Conservation (phyloP, 257 asterid species). For the Echium plantagineum region DNA sequence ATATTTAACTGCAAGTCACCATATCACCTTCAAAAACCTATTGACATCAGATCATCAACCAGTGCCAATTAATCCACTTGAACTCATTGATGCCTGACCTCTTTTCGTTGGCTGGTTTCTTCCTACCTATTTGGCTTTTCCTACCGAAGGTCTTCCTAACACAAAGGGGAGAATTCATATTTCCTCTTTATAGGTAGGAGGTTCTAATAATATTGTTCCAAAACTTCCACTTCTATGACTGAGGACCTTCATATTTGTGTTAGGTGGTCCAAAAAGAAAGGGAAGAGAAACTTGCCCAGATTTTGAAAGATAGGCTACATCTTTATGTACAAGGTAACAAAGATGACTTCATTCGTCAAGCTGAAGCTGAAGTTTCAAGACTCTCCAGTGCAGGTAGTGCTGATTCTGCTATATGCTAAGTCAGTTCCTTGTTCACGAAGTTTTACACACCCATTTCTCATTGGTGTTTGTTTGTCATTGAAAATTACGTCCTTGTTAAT, state of each 20-base stretch:
- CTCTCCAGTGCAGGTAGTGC: slow-evolving; percentile 83
- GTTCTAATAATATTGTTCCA: background rate
- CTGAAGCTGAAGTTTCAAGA: slow-evolving; percentile 75
- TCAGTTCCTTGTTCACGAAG: background rate
- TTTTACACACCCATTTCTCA: background rate
- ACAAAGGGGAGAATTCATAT: too few relatives aligned
- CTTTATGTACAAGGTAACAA: slow-evolving; percentile 83
- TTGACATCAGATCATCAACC: too few relatives aligned
- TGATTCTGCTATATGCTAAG: background rate
- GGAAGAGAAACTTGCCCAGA: slow-evolving; percentile 84
- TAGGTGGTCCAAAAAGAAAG: slow-evolving; percentile 87
- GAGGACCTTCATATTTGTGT: slow-evolving; percentile 12
- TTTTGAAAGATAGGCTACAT: slow-evolving; percentile 70
- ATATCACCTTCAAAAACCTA: too few relatives aligned
- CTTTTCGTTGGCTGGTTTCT: too few relatives aligned
- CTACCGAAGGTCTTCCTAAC: too few relatives aligned
- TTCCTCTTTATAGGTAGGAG: background rate
- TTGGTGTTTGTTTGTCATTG: too few relatives aligned
- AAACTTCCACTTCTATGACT: background rate
- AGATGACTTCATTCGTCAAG: slow-evolving; percentile 60
- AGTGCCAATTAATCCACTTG: too few relatives aligned
- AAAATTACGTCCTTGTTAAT: background rate
- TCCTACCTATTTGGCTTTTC: too few relatives aligned
- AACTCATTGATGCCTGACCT: too few relatives aligned
- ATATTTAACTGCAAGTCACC: too few relatives aligned